Conservation (phyloP, 108 stramenopile species). For the Fragilariopsis cylindrus region DNA sequence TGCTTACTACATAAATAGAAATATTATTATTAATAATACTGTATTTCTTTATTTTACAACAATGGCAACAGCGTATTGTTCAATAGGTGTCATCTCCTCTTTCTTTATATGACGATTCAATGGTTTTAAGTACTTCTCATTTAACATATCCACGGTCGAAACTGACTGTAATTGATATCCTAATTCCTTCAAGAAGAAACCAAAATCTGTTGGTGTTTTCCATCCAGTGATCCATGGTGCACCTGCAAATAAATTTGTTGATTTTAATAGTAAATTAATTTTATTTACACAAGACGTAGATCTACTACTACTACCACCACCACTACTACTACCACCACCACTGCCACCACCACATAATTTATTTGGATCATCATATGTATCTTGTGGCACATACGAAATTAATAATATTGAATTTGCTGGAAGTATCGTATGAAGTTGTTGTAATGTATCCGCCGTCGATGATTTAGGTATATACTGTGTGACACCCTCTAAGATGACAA, state of each 20-base stretch:
- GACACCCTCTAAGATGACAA: constrained; percentile 28
- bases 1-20: too few species aligned
- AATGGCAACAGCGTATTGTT: not conserved
- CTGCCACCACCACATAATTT: not conserved
- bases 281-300: not conserved
- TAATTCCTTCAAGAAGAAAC: not conserved
- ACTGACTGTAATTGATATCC: not conserved
- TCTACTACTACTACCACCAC: too few species aligned
- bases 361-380: not conserved
- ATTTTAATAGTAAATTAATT: not conserved
- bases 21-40: too few species aligned
- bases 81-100: not conserved
- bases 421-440: constrained; percentile 15
- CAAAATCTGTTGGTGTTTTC: not conserved
- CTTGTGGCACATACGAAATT: constrained; percentile 9
- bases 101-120: not conserved
- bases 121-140: not conserved
- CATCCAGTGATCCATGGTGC: not conserved
- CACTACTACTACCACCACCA: too few species aligned
- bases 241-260: not conserved
- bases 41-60: not conserved
- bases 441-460: constrained; percentile 21
- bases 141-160: not conserved
- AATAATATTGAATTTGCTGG: constrained; percentile 18
- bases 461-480: constrained; percentile 37